Evolutionary conservation across 371 early-diverging fungal species (phyloP).

Genomic region (Mortierella sp.): DNA sequence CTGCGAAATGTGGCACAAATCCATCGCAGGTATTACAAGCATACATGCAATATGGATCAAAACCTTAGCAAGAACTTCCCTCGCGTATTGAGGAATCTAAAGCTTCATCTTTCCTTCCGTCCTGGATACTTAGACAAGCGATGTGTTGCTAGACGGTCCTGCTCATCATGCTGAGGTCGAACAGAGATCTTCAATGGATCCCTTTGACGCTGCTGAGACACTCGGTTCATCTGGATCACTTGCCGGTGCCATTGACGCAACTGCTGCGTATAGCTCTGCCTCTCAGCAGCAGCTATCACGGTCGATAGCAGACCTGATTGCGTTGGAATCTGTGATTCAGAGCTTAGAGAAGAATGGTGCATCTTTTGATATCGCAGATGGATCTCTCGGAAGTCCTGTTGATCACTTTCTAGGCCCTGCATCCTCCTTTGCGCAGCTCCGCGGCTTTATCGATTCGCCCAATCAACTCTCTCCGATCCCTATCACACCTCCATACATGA

Average conservation of each 20-base stretch:
- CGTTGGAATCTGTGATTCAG: conserved; percentile 1
- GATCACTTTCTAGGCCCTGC: background rate
- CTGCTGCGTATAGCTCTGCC: background rate
- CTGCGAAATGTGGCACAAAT: background rate
- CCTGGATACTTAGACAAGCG: background rate
- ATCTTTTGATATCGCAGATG: background rate
- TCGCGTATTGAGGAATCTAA: background rate
- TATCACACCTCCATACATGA: background rate
- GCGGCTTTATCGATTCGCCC: background rate
- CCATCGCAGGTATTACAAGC: background rate
- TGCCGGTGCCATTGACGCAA: background rate
- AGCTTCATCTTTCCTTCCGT: background rate
- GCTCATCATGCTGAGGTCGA: background rate
- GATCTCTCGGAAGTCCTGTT: background rate
- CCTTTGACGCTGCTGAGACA: background rate
- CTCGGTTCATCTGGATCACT: background rate
- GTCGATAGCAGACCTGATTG: conserved; percentile 3
- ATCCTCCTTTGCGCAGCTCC: background rate
- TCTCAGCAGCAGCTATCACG: conserved; percentile 15
- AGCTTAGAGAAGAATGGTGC: background rate
- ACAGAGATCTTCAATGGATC: background rate
- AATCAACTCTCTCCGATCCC: background rate
- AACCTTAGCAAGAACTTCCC: background rate
- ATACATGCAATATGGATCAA: background rate
- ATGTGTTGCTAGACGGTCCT: background rate